Conservation (phyloP, 257 asterid genomes). For the Primulina huaijiensis region DNA sequence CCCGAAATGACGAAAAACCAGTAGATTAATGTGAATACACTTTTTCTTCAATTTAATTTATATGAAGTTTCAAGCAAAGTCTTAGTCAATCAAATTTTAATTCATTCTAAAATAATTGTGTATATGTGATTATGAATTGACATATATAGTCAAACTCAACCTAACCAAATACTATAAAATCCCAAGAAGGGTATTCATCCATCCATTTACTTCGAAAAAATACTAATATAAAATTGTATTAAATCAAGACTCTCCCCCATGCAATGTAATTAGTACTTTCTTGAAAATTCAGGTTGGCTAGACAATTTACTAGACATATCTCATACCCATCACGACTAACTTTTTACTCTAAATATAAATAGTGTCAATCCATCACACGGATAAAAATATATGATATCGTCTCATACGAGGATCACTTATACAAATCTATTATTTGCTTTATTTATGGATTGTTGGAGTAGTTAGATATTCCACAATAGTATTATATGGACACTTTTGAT, state of each 20-base stretch:
- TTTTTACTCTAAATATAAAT: too few relatives aligned
- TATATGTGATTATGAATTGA: background rate
- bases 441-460: background rate
- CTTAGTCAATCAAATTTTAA: too few relatives aligned
- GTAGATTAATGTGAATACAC: too few relatives aligned
- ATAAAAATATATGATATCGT: too few relatives aligned
- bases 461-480: background rate
- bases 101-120: background rate
- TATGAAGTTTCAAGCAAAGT: too few relatives aligned
- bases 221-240: background rate
- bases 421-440: background rate
- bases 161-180: background rate
- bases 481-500: background rate
- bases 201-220: background rate
- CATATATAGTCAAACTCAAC: background rate
- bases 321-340: too few relatives aligned
- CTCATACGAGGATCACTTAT: background rate
- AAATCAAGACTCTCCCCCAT: background rate
- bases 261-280: background rate
- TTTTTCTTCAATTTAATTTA: too few relatives aligned
- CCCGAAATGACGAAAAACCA: too few relatives aligned
- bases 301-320: too few relatives aligned
- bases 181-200: background rate
- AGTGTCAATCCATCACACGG: too few relatives aligned
- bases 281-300: background rate